Evolutionary conservation across 2,329 filamentous ascomycete genomes (phyloP).

Genomic region (Neonectria magnoliae): DNA sequence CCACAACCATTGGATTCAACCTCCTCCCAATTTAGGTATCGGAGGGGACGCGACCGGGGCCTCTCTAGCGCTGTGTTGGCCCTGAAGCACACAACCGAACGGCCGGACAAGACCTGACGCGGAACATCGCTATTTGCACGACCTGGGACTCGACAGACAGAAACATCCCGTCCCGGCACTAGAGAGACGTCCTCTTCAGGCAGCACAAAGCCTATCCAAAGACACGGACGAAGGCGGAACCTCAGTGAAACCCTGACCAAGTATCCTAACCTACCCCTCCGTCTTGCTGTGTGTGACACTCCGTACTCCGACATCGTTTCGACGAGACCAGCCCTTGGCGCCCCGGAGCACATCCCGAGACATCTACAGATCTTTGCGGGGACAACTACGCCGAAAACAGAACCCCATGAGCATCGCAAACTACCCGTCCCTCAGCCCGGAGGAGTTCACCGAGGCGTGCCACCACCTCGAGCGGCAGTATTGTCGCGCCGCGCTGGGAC

Average conservation of each 20-base stretch:
- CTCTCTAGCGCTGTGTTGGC: not conserved
- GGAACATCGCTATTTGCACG: constrained; percentile 7
- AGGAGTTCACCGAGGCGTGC: constrained; percentile 74
- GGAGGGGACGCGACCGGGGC: not conserved
- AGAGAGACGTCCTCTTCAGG: not conserved
- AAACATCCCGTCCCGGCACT: not conserved
- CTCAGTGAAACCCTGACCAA: not conserved
- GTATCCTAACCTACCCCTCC: not conserved
- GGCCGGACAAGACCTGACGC: not conserved
- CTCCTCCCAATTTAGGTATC: not conserved
- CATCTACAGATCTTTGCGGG: not conserved
- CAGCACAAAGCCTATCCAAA: not conserved
- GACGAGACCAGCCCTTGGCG: not conserved
- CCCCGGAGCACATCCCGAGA: not conserved
- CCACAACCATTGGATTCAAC: not conserved
- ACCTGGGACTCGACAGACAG: constrained; percentile 4
- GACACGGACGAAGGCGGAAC: not conserved
- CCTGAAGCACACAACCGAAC: not conserved
- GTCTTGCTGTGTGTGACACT: not conserved
- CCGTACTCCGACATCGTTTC: not conserved
- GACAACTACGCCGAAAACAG: not conserved
- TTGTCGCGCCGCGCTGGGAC: constrained; percentile 66
- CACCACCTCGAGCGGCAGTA: constrained; percentile 69
- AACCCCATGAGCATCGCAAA: constrained; percentile 55
- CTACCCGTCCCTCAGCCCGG: constrained; percentile 69